Base-by-base conservation (phyloP, 1,139 yeast genomes). In the Yamadazyma dendronema region DNA sequence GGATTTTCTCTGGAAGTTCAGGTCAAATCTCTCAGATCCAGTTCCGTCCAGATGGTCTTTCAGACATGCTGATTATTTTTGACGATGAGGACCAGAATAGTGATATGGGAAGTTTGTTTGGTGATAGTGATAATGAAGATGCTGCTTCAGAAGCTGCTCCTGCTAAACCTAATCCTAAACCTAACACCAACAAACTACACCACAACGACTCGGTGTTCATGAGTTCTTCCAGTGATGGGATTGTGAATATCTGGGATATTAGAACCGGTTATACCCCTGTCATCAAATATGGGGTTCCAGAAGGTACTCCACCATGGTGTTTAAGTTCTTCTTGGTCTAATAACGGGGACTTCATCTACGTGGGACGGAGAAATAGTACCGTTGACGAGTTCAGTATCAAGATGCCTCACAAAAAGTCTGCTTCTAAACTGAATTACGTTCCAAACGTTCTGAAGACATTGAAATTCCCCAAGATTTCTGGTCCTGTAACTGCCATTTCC, bases 241-340 rank as follows among this genome's bases (percentile, higher is more conserved):
- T 83, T 0, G 62, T 90, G 4, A 80, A 79, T 44, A 64, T 92
- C 8, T 90, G 97, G 96, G 98, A 92, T 59, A 64, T 76, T 4
- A 72, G 98, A 43, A 58, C 73, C 1, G 47, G 47, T 5, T 52
- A 55, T 26, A 43, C 53, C 1, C 83, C 81, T 0, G 71, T 82
- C 3, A 67, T 75, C 28, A 56, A 58, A 35, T 61, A 85, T 16
- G 79, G 80, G 1, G 77, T 81, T 3, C 79, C 88, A 0, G 67
- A 73, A 5, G 79, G 79, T 1, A 75, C 81, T 0, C 96, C 97
- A 1, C 98, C 98, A 0, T 92, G 97, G 97, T 84, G 96, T 60
- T 82, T 85, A 76, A 77, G 88, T n/a, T 81, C 96, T 0, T 78
- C 88, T 36, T 94, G 97, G 97, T 83, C 96, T 4, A 70, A 72